Evolutionary conservation across 768 basidiomycete genomes (phyloP), one percentile per base, ranked within the genome.

Genomic region (Zangia roseola): DNA sequence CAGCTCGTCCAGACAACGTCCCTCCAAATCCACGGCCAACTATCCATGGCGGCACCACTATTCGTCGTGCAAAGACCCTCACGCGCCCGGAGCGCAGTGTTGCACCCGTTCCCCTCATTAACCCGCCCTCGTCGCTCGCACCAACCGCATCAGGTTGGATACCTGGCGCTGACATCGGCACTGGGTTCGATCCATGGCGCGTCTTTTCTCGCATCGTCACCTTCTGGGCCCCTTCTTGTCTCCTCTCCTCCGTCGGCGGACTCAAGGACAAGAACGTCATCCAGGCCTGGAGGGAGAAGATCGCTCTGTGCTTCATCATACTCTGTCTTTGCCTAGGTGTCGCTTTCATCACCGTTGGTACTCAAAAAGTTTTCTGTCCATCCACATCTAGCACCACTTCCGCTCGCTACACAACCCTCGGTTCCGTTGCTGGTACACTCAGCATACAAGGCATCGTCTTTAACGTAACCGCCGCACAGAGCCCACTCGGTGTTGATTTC

Each of bases 241-340:
- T 92, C 20, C 80, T 97, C 48, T 69, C 79, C 20, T 81, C 83
- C 2, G 34, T 92, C 10, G 89, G 88, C 49, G 90, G 92, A 38
- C 76, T 97, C 65, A 86, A 81, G 63, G 92, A 94, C 69, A 79
- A 79, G 59, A 75, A 80, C 31, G 77, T 81, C 45, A 75, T 83
- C 53, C 91, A 97, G 67, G 97, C 97, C 2, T 99, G 97, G 97
- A 82, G 94, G 63, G 97, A 99, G 71, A 99, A 98, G 76, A 84
- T 95, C 49, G 83, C 93, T 6, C 75, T 99, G 4, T 97, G 94
- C 70, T 83, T 89, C 68, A 85, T 97, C 62, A 90, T 93, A 43
- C 56, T 81, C 48, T 33, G 93, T 37, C 69, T 97, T 17, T 97
- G 95, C 56, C 83, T 76, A 17, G 67, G 74, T 38, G 80, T 97